Percentiles rank a stretch among this genome's conserved stretches.
Evolutionary conservation across 805 yeast species (phyloP).

Genomic region (Komagataella pseudopastoris): DNA sequence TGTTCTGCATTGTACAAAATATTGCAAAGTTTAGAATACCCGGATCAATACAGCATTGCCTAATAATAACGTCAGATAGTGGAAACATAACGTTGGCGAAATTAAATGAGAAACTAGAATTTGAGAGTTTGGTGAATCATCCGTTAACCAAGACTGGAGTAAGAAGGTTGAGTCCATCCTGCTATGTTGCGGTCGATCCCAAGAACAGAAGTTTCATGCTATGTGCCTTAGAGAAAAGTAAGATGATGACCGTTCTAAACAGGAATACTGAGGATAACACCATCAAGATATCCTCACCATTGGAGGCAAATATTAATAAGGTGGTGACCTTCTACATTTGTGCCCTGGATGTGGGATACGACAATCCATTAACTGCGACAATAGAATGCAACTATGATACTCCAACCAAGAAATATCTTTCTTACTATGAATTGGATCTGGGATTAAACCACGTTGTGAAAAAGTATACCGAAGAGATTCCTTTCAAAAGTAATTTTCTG

Average conservation of each 20-base stretch:
- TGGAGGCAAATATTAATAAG: slow-evolving; percentile 46
- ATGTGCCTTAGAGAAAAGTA: slow-evolving; percentile 61
- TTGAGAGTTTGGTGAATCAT: slow-evolving; percentile 36
- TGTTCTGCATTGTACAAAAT: slow-evolving; percentile 45
- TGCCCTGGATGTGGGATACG: slow-evolving; percentile 64
- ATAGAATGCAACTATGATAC: slow-evolving; percentile 47
- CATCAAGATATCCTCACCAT: slow-evolving; percentile 52
- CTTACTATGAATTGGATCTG: slow-evolving; percentile 71
- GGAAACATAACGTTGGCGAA: slow-evolving; percentile 48
- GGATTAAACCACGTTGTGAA: slow-evolving; percentile 70
- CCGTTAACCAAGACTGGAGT: slow-evolving; percentile 67
- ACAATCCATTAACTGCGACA: slow-evolving; percentile 76
- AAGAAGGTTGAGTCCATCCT: slow-evolving; percentile 65
- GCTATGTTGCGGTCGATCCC: slow-evolving; percentile 57
- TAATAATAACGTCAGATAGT: slow-evolving; percentile 69
- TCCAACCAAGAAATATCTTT: slow-evolving; percentile 24
- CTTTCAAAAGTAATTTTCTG: slow-evolving; percentile 31
- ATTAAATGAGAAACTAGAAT: slow-evolving; percentile 16
- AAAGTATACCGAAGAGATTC: slow-evolving; percentile 26
- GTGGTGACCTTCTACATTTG: slow-evolving; percentile 37
- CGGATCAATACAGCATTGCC: slow-evolving; percentile 38
- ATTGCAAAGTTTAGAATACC: slow-evolving; percentile 37
- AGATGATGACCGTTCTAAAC: slow-evolving; percentile 53
- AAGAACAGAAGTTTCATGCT: slow-evolving; percentile 56
- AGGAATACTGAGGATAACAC: slow-evolving; percentile 26